These are phyloP conservation scores for Phialemoniopsis sp. DNA, from an alignment of 2,329 filamentous ascomycete species.

Conservation along the genomic window DNA sequence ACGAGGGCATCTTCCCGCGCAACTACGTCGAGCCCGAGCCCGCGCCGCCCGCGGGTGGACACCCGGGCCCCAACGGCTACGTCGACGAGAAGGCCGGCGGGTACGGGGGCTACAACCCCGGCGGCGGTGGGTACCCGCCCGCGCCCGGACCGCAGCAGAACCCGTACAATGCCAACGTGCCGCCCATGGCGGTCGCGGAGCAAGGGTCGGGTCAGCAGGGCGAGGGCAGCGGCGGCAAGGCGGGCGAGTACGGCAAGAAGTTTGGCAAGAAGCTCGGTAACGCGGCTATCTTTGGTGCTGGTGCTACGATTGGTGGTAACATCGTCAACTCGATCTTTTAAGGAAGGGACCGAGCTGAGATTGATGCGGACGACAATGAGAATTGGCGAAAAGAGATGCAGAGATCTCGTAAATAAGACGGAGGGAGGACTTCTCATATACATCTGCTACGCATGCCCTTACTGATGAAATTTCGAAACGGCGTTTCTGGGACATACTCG, in stretches of 20 bases:
- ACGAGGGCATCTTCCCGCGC: slow-evolving; percentile 92
- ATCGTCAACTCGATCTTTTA: slow-evolving; percentile 90
- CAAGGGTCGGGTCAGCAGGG: slow-evolving; percentile 31
- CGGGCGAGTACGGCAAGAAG: slow-evolving; percentile 80
- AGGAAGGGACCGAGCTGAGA: slow-evolving; percentile 8
- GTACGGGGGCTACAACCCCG: slow-evolving; percentile 14
- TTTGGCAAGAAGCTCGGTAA: slow-evolving; percentile 91
- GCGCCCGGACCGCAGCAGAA: slow-evolving; percentile 43
- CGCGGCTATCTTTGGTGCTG: slow-evolving; percentile 84
- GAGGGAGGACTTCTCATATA: no score
- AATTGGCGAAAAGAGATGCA: no score
- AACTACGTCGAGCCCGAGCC: slow-evolving; percentile 74
- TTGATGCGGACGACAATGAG: no score
- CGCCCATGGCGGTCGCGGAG: slow-evolving; percentile 69
- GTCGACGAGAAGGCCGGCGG: slow-evolving; percentile 17
- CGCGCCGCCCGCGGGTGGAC: slow-evolving; percentile 32
- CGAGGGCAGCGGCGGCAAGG: slow-evolving; percentile 54
- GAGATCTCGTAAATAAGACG: no score
- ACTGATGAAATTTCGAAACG: no score
- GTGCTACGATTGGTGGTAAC: slow-evolving; percentile 85
- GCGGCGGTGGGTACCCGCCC: slow-evolving; percentile 31
- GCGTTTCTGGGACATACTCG: no score
- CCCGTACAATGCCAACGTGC: slow-evolving; percentile 67
- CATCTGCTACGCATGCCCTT: no score
- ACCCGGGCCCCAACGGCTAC: slow-evolving; percentile 24